Evolutionary conservation across 1,139 yeast genomes (phyloP), one percentile per base, ranked within the genome.

Genomic region (Kodamaea fungicola): DNA sequence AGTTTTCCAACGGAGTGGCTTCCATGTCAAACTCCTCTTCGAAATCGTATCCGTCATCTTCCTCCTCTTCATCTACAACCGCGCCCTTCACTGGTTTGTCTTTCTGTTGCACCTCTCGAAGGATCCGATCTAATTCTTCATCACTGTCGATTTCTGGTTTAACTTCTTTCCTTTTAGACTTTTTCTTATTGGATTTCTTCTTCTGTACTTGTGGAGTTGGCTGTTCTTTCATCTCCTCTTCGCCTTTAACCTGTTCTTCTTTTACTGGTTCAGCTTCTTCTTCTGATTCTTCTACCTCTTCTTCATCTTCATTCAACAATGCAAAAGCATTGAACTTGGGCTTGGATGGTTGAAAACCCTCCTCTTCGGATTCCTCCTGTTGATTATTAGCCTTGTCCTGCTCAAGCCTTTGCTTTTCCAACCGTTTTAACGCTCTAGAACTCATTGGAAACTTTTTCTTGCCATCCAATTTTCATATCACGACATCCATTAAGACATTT

Each of bases 381-480:
- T 38, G 41, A 8, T 41, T 23, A 28, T 10, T 49, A 37, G 51
- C 46, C 42, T 57, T 44, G 31, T 10, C 22, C 25, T 27, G 24
- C 24, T 67, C 72, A 38, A 68, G 65, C 37, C 63, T 64, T 42
- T 71, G 69, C 40, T 61, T 61, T 38, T 71, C 74, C 8, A 80
- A 61, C 44, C 76, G 71, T 49, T 76, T 72, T 40, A 83, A 60
- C 7, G 84, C 85, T 54, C 89, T 71, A 2, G 84, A 78, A 66
- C 89, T 81, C 92, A 83, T 81, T 6, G 19, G 19, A 16, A 16
- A 16, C 19, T 16, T 16, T 16, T 16, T 16, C 19, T 16, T 16
- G 19, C 19, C 19, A 16, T 16, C 19, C 19, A 16, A 16, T 16
- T 16, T n/a, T 16, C 19, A 16, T 16, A 16, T 16, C 19, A 16